Conservation (phyloP, 2,329 filamentous ascomycete genomes). For the Neofusicoccum sp. region DNA sequence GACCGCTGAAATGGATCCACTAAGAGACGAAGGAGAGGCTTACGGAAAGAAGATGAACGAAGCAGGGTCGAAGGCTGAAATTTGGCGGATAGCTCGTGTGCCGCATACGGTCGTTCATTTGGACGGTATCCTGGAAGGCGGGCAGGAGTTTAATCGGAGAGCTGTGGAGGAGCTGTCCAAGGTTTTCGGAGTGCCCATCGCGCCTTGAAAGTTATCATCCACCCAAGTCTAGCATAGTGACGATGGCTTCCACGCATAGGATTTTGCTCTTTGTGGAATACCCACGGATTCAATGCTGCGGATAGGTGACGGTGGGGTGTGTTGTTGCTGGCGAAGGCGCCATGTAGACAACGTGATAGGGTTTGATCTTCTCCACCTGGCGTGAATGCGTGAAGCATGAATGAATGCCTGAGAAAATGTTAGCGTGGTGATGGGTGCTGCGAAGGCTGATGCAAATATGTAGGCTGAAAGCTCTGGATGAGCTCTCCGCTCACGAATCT, state of each 20-base stretch:
- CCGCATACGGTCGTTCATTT: conserved; percentile 29
- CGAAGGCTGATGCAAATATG: too few species aligned
- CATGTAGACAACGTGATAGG: too few species aligned
- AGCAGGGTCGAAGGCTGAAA: conserved; percentile 34
- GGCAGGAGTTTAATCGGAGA: conserved; percentile 1
- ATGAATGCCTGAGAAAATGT: too few species aligned
- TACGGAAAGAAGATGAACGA: conserved; percentile 39
- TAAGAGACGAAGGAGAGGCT: conserved; percentile 42
- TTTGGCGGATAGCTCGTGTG: conserved; percentile 32
- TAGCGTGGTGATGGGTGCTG: too few species aligned
- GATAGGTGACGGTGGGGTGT: too few species aligned
- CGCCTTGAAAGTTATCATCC: background rate
- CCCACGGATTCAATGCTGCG: too few species aligned
- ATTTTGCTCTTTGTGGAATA: background rate
- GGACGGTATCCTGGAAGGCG: conserved; percentile 7
- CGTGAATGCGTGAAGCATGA: too few species aligned
- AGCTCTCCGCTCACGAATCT: too few species aligned
- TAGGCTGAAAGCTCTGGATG: too few species aligned
- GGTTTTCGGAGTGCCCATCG: background rate
- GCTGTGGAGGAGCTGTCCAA: background rate
- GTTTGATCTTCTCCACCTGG: too few species aligned
- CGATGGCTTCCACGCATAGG: background rate
- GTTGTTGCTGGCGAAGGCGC: too few species aligned
- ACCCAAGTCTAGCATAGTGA: background rate
- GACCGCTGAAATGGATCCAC: conserved; percentile 42